Conservation (phyloP, 1,139 yeast species). For the Komagataea norvegica region DNA sequence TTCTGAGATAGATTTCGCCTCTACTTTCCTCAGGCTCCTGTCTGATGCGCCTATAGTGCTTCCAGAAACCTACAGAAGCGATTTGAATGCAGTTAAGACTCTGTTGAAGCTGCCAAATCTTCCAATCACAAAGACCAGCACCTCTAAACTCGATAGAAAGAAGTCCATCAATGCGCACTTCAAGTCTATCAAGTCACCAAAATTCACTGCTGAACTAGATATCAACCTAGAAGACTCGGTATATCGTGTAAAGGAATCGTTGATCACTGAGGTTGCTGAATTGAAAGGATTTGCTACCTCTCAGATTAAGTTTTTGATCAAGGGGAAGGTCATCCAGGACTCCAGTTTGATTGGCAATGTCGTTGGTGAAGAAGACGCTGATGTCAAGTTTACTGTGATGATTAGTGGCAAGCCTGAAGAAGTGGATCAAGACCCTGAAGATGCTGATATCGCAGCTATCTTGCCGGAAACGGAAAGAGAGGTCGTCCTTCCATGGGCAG, state of each 20-base stretch:
- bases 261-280: conserved; percentile 23
- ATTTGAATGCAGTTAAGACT: conserved; percentile 17
- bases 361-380: conserved; percentile 11
- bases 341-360: conserved; percentile 15
- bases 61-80: conserved; percentile 6
- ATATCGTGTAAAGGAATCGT: conserved; percentile 34
- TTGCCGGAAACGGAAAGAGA: conserved; percentile 10
- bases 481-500: conserved; percentile 33
- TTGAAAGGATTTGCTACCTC: conserved; percentile 12
- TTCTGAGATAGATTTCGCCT: conserved; percentile 5
- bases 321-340: conserved; percentile 48
- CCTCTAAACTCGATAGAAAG: conserved; percentile 11
- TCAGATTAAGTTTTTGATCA: conserved; percentile 36
- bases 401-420: conserved; percentile 28
- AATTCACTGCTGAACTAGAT: conserved; percentile 30
- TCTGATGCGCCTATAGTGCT: conserved; percentile 6
- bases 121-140: conserved; percentile 27
- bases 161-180: conserved; percentile 20
- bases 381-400: conserved; percentile 33
- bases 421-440: too few species aligned
- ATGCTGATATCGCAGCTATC: conserved; percentile 4
- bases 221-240: conserved; percentile 31
- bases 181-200: conserved; percentile 45
- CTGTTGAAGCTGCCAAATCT: conserved; percentile 30
- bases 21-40: conserved; percentile 5